Conservation (phyloP, 1,284 basidiomycete genomes). For the Calocybe gambosa region DNA sequence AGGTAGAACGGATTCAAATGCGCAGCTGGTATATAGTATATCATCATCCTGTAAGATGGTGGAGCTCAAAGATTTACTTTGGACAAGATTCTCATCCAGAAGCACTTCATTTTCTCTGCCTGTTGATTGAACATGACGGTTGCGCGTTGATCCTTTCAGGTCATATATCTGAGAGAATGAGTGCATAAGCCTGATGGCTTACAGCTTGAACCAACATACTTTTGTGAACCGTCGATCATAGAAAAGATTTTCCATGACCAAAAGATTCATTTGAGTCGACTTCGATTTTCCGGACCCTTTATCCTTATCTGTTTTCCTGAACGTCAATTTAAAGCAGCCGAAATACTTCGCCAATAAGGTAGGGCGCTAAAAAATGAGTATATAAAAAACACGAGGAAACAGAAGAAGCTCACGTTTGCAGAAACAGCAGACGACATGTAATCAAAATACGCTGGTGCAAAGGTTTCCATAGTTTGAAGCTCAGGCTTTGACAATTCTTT, state of each 20-base stretch:
- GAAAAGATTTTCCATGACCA: slow-evolving; percentile 98
- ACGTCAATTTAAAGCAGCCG: slow-evolving; percentile 94
- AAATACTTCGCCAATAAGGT: slow-evolving; percentile 96
- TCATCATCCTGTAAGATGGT: neutral
- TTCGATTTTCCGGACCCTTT: slow-evolving; percentile 60
- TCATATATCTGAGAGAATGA: slow-evolving; percentile 73
- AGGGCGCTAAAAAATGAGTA: slow-evolving; percentile 56
- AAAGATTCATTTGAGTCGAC: slow-evolving; percentile 87
- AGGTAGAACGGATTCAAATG: slow-evolving; percentile 85
- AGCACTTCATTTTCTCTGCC: slow-evolving; percentile 92
- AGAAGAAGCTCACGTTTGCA: slow-evolving; percentile 54
- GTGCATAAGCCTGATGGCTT: neutral
- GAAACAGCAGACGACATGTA: slow-evolving; percentile 89
- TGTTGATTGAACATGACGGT: slow-evolving; percentile 86
- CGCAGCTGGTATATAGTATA: slow-evolving; percentile 40
- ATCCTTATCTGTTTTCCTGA: slow-evolving; percentile 76
- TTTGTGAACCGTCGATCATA: slow-evolving; percentile 86
- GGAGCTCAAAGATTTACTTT: slow-evolving; percentile 43
- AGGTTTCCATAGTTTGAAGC: slow-evolving; percentile 92
- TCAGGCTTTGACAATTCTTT: slow-evolving; percentile 94
- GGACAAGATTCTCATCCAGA: slow-evolving; percentile 87
- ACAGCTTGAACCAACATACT: slow-evolving; percentile 34
- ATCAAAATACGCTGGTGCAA: slow-evolving; percentile 96
- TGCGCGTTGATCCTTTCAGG: slow-evolving; percentile 89
- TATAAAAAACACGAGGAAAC: neutral